Conservation (phyloP, 177 flowering plant genomes). For the Telopea speciosissima region DNA sequence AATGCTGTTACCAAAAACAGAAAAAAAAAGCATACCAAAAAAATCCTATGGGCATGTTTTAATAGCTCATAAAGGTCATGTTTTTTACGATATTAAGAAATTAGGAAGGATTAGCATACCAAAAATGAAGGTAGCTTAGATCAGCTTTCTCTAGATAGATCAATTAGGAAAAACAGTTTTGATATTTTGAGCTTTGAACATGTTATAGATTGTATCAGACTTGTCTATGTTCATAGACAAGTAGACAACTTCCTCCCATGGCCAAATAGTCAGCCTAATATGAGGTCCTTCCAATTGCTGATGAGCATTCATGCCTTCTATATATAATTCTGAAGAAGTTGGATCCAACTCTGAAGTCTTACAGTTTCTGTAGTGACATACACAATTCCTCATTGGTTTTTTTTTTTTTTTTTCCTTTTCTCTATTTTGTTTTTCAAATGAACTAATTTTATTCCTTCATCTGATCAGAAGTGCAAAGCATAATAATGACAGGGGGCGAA, state of each 20-base stretch:
- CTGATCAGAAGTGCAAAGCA: constrained; percentile 28
- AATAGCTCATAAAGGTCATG: too few species aligned
- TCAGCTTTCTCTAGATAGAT: neutral
- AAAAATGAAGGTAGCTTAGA: too few species aligned
- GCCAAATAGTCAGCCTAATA: neutral
- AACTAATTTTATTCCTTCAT: neutral
- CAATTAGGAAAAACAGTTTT: neutral
- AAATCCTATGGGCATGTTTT: neutral
- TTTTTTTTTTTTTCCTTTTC: neutral
- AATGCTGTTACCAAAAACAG: neutral
- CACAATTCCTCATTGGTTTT: neutral
- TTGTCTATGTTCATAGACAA: neutral
- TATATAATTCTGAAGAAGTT: neutral
- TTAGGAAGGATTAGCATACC: too few species aligned
- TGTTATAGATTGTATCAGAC: neutral
- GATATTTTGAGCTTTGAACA: neutral
- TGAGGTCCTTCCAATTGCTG: neutral
- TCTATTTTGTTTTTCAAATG: neutral
- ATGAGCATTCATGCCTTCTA: neutral
- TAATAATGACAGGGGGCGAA: constrained; percentile 17
- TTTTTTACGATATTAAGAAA: too few species aligned
- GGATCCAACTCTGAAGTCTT: neutral
- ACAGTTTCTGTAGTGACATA: neutral
- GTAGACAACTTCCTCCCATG: neutral
- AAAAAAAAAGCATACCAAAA: too few species aligned